Conservation (phyloP, 257 asterid genomes). For the Petrea volubilis region DNA sequence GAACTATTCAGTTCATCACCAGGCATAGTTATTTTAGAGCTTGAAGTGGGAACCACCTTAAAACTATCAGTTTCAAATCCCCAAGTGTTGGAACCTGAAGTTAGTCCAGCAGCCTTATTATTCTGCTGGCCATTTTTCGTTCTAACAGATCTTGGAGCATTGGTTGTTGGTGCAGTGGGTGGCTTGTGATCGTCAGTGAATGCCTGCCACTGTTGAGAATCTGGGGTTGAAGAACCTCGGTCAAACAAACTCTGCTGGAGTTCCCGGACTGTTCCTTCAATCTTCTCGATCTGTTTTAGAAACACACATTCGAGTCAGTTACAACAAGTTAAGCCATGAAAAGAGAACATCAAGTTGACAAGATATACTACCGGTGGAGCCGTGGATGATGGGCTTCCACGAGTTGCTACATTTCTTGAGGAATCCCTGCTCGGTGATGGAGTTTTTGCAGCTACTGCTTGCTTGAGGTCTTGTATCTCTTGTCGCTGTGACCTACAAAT, state of each 20-base stretch:
- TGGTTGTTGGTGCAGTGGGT: constrained; percentile 32
- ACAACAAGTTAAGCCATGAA: not conserved
- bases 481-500: constrained; percentile 92
- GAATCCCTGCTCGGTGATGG: constrained; percentile 65
- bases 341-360: not conserved
- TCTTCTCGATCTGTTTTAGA: constrained; percentile 51
- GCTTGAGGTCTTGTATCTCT: constrained; percentile 93
- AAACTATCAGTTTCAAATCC: constrained; percentile 84
- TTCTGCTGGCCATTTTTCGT: constrained; percentile 61
- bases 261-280: constrained; percentile 81
- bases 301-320: constrained; percentile 6
- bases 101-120: constrained; percentile 40
- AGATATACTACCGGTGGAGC: constrained; percentile 40
- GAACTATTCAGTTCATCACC: constrained; percentile 41
- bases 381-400: constrained; percentile 53
- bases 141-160: constrained; percentile 64
- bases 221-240: constrained; percentile 54
- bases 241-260: constrained; percentile 69
- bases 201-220: constrained; percentile 82
- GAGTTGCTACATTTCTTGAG: constrained; percentile 41
- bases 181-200: constrained; percentile 62
- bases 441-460: constrained; percentile 62
- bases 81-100: constrained; percentile 50
- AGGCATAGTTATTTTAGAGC: constrained; percentile 43
- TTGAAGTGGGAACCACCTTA: constrained; percentile 62